phyloP scores from a whole-genome alignment of 768 basidiomycete genomes.

The Imleria badia region DNA sequence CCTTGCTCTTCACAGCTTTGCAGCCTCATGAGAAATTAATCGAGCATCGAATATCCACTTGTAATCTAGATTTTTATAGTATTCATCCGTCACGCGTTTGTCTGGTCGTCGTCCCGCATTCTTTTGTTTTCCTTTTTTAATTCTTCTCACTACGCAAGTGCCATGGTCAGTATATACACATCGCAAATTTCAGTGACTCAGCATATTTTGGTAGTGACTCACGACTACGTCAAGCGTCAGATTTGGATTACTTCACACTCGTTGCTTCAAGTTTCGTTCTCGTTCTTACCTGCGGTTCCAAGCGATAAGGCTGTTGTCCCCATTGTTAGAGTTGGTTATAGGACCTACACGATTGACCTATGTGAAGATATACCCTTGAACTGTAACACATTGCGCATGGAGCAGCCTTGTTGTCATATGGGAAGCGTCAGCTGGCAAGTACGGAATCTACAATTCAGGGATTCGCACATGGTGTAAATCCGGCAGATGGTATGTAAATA shows the following conservation, averaged over 20 bases:
- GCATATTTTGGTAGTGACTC: constrained; percentile 7
- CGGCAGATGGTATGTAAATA: not conserved
- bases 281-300: not conserved
- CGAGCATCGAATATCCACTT: constrained; percentile 32
- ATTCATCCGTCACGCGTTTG: constrained; percentile 14
- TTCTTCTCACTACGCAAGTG: constrained; percentile 8
- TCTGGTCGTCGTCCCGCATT: constrained; percentile 19
- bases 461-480: not conserved
- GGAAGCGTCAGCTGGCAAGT: not conserved
- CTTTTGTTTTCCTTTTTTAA: constrained; percentile 15
- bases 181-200: constrained; percentile 12
- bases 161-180: constrained; percentile 21
- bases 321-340: too few species aligned
- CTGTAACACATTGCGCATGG: too few species aligned
- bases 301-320: too few species aligned
- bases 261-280: not conserved
- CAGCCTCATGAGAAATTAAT: constrained; percentile 18
- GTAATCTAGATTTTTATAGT: constrained; percentile 34
- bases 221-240: constrained; percentile 1
- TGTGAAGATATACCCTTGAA: not conserved
- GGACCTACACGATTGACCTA: not conserved
- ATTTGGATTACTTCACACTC: constrained; percentile 9
- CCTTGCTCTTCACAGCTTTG: constrained; percentile 20
- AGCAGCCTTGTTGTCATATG: too few species aligned
- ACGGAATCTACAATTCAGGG: not conserved